These are phyloP conservation scores for Globisporangium cystogenes DNA, from an alignment of 352 stramenopile species.

Conservation along the genomic window DNA sequence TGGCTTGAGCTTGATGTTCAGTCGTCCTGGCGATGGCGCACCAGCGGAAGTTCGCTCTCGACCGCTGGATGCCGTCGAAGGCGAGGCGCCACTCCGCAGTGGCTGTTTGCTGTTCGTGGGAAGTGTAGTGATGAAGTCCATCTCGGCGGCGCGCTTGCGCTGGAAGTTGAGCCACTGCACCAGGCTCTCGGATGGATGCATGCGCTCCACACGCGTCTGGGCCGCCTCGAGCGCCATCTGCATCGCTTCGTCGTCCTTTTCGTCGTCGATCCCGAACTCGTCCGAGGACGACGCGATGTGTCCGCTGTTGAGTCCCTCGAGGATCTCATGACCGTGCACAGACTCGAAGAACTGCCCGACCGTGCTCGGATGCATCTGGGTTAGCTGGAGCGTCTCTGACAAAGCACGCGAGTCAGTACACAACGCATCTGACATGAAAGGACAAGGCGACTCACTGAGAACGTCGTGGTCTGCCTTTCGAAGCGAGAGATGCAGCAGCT, in stretches of 20 bases:
- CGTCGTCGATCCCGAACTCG: constrained; percentile 32
- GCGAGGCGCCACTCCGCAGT: background rate
- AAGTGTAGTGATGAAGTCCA: constrained; percentile 9
- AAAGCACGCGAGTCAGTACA: background rate
- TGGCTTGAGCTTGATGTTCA: constrained; percentile 15
- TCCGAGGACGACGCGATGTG: constrained; percentile 44
- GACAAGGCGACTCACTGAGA: constrained; percentile 27
- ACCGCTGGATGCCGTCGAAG: background rate
- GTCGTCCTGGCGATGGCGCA: background rate
- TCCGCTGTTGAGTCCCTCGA: constrained; percentile 50
- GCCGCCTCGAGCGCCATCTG: constrained; percentile 21
- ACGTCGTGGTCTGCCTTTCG: constrained; percentile 47
- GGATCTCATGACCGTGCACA: constrained; percentile 44
- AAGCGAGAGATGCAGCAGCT: constrained; percentile 55
- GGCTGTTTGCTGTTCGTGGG: background rate
- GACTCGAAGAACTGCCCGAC: constrained; percentile 50
- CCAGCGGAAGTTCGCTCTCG: background rate
- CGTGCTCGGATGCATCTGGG: constrained; percentile 56
- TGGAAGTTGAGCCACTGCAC: constrained; percentile 75
- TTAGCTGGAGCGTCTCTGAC: constrained; percentile 51
- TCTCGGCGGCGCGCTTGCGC: constrained; percentile 33
- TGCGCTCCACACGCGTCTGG: constrained; percentile 29
- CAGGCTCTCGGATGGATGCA: constrained; percentile 47
- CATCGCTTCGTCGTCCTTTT: constrained; percentile 35
- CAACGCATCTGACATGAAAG: background rate